Conservation (phyloP, 1,284 basidiomycete species). For the Filobasidium uniguttulatum region DNA sequence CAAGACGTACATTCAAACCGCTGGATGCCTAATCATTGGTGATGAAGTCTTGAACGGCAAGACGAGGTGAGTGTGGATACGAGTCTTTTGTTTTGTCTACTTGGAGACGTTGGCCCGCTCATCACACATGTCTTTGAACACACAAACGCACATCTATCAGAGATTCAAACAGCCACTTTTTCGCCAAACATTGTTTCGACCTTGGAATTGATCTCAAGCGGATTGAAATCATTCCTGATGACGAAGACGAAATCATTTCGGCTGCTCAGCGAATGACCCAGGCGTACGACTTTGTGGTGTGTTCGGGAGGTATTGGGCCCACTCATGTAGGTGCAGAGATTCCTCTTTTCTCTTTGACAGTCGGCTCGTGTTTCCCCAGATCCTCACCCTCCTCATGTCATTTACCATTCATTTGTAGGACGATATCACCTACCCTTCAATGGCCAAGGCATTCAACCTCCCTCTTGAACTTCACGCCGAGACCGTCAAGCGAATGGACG, state of each 20-base stretch:
- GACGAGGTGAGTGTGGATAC: constrained; percentile 15
- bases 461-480: constrained; percentile 63
- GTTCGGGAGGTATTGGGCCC: constrained; percentile 58
- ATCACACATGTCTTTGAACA: neutral
- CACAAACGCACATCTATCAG: constrained; percentile 36
- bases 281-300: constrained; percentile 76
- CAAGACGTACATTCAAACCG: constrained; percentile 47
- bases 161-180: constrained; percentile 64
- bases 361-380: too few species aligned
- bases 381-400: too few species aligned
- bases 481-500: constrained; percentile 62
- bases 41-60: constrained; percentile 41
- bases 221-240: constrained; percentile 83
- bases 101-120: too few species aligned
- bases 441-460: constrained; percentile 72
- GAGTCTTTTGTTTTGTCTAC: too few species aligned
- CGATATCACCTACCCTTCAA: constrained; percentile 80
- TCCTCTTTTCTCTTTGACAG: too few species aligned
- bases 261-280: constrained; percentile 68
- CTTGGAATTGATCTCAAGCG: constrained; percentile 60
- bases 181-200: constrained; percentile 75
- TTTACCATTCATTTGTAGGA: constrained; percentile 18
- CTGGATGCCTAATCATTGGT: constrained; percentile 36
- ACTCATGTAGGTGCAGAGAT: neutral
- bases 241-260: constrained; percentile 75